A percentile compares a stretch with the other conserved stretches of the same genome.
phyloP scores from a whole-genome alignment of 2,329 filamentous ascomycete genomes.

The Trichothecium sympodiale region DNA sequence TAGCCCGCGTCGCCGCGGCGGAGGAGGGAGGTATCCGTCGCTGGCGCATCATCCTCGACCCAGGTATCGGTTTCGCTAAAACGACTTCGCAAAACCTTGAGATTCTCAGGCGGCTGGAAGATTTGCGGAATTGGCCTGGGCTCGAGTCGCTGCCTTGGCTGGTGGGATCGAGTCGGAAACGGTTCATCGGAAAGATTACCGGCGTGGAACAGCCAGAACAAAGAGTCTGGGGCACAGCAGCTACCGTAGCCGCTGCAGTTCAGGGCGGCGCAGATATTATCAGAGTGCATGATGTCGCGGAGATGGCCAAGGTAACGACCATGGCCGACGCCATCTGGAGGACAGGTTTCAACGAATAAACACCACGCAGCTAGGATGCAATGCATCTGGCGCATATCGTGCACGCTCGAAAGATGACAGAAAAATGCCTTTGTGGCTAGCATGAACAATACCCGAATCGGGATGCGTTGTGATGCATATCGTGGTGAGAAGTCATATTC shows the following conservation, averaged over 20 bases:
- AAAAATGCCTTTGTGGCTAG: too few relatives aligned
- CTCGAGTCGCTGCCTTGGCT: slow-evolving; percentile 73
- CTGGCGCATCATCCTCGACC: slow-evolving; percentile 93
- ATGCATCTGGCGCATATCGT: too few relatives aligned
- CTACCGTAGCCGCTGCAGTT: slow-evolving; percentile 75
- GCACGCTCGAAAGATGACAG: too few relatives aligned
- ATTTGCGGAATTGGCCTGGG: slow-evolving; percentile 53
- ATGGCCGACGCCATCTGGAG: slow-evolving; percentile 94
- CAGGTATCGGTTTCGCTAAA: slow-evolving; percentile 92
- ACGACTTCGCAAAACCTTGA: slow-evolving; percentile 69
- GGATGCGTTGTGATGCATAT: too few relatives aligned
- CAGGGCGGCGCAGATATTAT: slow-evolving; percentile 85
- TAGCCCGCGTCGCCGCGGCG: slow-evolving; percentile 59
- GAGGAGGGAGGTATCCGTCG: slow-evolving; percentile 71
- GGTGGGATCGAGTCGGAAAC: slow-evolving; percentile 78
- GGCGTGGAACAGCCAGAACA: slow-evolving; percentile 60
- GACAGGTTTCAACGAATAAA: slow-evolving; percentile 11
- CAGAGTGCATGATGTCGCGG: slow-evolving; percentile 77
- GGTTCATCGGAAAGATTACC: slow-evolving; percentile 76
- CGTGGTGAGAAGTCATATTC: too few relatives aligned
- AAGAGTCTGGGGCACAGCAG: slow-evolving; percentile 76
- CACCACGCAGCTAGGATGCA: too few relatives aligned
- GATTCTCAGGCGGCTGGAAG: slow-evolving; percentile 56
- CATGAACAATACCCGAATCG: too few relatives aligned
- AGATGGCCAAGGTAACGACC: slow-evolving; percentile 74